phyloP scores from a whole-genome alignment of 2,329 filamentous ascomycete genomes.

The Microascus cirrosus region DNA sequence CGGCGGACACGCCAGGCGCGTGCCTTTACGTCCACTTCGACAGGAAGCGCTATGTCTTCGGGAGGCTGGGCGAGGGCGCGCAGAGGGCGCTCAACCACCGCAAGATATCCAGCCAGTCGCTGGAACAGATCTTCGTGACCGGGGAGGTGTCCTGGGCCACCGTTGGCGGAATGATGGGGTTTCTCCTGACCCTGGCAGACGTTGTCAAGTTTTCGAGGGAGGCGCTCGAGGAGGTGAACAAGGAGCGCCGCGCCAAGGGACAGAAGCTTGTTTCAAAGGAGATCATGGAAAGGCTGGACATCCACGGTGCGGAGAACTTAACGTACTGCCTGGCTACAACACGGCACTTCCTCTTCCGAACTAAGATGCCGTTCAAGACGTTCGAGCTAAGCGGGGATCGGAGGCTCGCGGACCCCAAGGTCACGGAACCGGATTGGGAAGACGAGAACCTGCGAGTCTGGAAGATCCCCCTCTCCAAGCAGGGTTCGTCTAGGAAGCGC shows the following conservation, averaged over 20 bases:
- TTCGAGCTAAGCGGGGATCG: conserved; percentile 51
- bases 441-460: conserved; percentile 76
- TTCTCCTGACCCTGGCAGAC: conserved; percentile 77
- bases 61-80: conserved; percentile 70
- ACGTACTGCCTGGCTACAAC: conserved; percentile 72
- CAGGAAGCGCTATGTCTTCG: conserved; percentile 74
- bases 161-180: conserved; percentile 72
- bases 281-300: conserved; percentile 32
- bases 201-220: conserved; percentile 36
- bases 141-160: conserved; percentile 66
- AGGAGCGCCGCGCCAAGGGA: conserved; percentile 26
- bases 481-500: conserved; percentile 10
- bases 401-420: conserved; percentile 14
- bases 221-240: conserved; percentile 24
- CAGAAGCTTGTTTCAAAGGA: conserved; percentile 13
- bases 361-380: conserved; percentile 61
- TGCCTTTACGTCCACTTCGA: conserved; percentile 70
- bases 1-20: conserved; percentile 77
- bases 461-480: conserved; percentile 55
- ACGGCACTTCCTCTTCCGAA: conserved; percentile 76
- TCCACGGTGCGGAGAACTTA: conserved; percentile 75
- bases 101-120: conserved; percentile 50
- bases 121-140: conserved; percentile 72
- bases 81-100: conserved; percentile 67
- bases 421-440: conserved; percentile 52